Evolutionary conservation across 805 yeast species (phyloP), one percentile per base, ranked within the genome.

Genomic region (Scheffersomyces stipitis): DNA sequence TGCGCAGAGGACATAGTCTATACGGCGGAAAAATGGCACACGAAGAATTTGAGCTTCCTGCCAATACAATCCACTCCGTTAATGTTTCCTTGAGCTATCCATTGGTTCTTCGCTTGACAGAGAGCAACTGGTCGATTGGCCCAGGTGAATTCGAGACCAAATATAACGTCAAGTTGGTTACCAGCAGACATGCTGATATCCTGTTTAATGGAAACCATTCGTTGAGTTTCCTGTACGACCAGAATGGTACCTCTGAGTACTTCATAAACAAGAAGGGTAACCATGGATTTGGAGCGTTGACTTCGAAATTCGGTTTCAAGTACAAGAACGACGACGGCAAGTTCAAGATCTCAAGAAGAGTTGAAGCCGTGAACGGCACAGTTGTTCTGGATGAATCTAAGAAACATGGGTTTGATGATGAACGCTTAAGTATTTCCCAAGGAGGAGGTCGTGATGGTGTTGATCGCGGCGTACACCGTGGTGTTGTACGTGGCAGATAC

Each of bases 231-330:
- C 37, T 45, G 18, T 52, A 58, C 6, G 42, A 44, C 16, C 78
- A 75, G 44, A 64, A 66, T 30, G 81, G 80, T 15, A 61, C 73
- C 2, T 71, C 81, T 0, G 42, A 43, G 6, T 74, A 57, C 45
- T 62, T 69, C 1, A 30, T 74, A 3, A 58, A 74, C 5, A 71
- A 71, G n/a, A 30, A 39, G 7, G 78, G 78, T 3, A 74, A 75
- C 44, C 56, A 62, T 41, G 81, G 80, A 1, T 43, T 46, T n/a
- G 80, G 78, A 5, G 35, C 49, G 3, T 46, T 61, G 51, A 59
- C 48, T 48, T 70, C 62, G 36, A 57, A 41, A 41, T 72, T 44
- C 52, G 55, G 15, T 34, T 54, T 28, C 24, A 20, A 20, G 24
- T 7, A 7, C 10, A 10, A 20, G 24, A 10, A 10, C 10, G 9